Evolutionary conservation across 106 monocot species (phyloP).

Genomic region (Ottelia alismoides): DNA sequence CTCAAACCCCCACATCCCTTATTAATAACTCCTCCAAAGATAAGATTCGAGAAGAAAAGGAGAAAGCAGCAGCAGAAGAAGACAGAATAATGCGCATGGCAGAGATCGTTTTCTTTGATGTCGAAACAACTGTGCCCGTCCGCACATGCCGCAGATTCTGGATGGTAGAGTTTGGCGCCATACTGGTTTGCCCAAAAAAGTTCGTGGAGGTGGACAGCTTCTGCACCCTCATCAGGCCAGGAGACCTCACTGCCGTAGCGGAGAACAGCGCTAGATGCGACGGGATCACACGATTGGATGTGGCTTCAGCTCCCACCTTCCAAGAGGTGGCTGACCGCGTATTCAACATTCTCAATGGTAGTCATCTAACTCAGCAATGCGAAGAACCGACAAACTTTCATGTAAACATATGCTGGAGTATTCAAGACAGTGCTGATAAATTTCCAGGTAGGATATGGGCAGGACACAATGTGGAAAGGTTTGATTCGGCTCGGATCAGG

Average conservation of each 20-base stretch:
- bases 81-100: background rate
- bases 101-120: conserved; percentile 71
- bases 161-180: conserved; percentile 74
- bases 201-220: conserved; percentile 72
- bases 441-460: conserved; percentile 77
- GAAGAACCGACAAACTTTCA: too few species aligned
- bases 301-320: conserved; percentile 48
- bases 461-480: conserved; percentile 73
- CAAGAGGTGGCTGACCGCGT: conserved; percentile 53
- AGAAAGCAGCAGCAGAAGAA: conserved; percentile 4
- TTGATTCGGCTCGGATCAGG: conserved; percentile 54
- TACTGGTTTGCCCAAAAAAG: conserved; percentile 58
- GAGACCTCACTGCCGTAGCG: conserved; percentile 35
- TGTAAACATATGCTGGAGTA: too few species aligned
- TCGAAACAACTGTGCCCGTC: conserved; percentile 52
- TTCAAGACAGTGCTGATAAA: too few species aligned
- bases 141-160: conserved; percentile 18
- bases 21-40: background rate
- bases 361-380: too few species aligned
- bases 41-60: background rate
- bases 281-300: conserved; percentile 36
- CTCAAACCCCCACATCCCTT: background rate
- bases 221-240: conserved; percentile 53
- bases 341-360: conserved; percentile 50
- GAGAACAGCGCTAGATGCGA: conserved; percentile 18